These are phyloP conservation scores for Candida ficus DNA, from an alignment of 805 yeast genomes.

Conservation along the genomic window DNA sequence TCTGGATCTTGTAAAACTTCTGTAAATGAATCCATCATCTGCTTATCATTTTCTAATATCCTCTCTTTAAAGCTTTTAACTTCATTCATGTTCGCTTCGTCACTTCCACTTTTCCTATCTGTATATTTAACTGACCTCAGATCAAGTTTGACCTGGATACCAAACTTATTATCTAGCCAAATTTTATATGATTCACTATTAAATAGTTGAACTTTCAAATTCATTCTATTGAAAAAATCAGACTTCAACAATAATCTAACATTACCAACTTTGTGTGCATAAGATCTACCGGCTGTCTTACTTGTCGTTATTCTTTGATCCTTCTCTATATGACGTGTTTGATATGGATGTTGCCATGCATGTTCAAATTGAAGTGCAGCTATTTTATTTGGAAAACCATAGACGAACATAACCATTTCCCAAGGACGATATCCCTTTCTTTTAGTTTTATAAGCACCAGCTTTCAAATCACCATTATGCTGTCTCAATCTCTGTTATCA, in stretches of 20 bases:
- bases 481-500: conserved; percentile 50
- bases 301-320: conserved; percentile 33
- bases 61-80: conserved; percentile 25
- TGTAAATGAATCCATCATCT: conserved; percentile 13
- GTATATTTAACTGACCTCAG: not conserved
- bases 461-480: conserved; percentile 67
- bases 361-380: conserved; percentile 76
- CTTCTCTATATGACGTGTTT: conserved; percentile 52
- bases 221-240: conserved; percentile 39
- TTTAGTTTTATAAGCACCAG: conserved; percentile 71
- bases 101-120: not conserved
- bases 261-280: conserved; percentile 45
- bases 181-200: conserved; percentile 21
- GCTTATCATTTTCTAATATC: conserved; percentile 12
- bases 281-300: conserved; percentile 33
- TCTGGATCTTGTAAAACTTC: conserved; percentile 21
- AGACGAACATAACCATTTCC: conserved; percentile 57
- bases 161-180: conserved; percentile 22
- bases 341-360: conserved; percentile 74
- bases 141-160: conserved; percentile 8
- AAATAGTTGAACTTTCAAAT: conserved; percentile 44
- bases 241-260: conserved; percentile 39
- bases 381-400: conserved; percentile 67
- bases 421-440: conserved; percentile 61
- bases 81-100: conserved; percentile 20